phyloP scores from a whole-genome alignment of 495 filamentous ascomycete species.

The Neurospora sp. region DNA sequence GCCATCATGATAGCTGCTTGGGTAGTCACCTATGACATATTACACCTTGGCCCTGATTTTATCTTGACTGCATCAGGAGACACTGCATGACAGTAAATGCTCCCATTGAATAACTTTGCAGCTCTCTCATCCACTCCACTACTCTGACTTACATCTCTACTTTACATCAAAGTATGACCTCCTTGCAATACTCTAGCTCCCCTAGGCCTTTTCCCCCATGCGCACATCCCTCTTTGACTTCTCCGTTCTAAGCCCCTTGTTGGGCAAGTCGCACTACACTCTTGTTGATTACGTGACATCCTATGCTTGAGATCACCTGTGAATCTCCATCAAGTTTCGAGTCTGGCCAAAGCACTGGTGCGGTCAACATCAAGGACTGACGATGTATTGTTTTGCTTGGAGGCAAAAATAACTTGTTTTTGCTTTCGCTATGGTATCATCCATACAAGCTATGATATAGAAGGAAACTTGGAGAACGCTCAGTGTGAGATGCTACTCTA shows the following conservation, averaged over 20 bases:
- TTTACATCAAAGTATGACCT: background rate
- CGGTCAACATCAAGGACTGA: background rate
- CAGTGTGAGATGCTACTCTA: background rate
- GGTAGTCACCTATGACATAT: background rate
- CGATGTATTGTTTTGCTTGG: background rate
- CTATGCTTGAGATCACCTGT: background rate
- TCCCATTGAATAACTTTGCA: background rate
- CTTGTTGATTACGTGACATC: background rate
- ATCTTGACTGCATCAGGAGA: background rate
- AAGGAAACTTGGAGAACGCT: background rate
- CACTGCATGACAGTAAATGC: background rate
- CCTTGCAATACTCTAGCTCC: background rate
- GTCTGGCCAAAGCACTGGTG: background rate
- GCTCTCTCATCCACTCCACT: background rate
- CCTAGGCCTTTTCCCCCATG: background rate
- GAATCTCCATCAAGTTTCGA: background rate
- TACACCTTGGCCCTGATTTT: background rate
- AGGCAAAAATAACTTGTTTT: background rate
- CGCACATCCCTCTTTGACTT: background rate
- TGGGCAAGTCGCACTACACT: background rate
- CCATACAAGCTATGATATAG: background rate
- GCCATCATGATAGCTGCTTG: background rate
- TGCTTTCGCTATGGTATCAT: background rate
- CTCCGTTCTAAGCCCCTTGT: background rate
- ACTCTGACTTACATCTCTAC: background rate